Evolutionary conservation across 1,284 basidiomycete genomes (phyloP).

Genomic region (Sphagnurus paluster): DNA sequence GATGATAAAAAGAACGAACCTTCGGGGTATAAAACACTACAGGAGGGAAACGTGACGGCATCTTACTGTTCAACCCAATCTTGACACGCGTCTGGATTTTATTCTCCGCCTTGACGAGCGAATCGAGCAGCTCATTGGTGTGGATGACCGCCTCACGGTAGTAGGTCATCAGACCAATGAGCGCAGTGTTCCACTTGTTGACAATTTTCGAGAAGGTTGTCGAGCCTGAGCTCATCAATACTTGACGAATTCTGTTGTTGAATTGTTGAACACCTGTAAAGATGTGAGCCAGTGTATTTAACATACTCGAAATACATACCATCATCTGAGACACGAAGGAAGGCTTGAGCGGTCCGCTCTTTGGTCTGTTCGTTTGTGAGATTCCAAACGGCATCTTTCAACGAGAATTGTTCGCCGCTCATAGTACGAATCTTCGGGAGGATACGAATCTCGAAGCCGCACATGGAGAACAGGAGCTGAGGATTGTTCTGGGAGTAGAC

Average conservation of each 20-base stretch:
- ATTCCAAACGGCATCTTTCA: constrained; percentile 98
- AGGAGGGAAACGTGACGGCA: constrained; percentile 98
- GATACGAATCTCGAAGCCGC: constrained; percentile 96
- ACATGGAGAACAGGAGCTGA: constrained; percentile 98
- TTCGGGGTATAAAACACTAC: constrained; percentile 97
- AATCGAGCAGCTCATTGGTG: constrained; percentile 93
- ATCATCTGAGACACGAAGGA: constrained; percentile 95
- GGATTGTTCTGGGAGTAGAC: constrained; percentile 99
- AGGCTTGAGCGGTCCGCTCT: constrained; percentile 96
- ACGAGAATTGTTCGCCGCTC: constrained; percentile 93
- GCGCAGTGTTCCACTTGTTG: constrained; percentile 98
- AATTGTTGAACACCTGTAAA: constrained; percentile 85
- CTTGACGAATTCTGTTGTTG: constrained; percentile 95
- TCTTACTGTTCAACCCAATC: constrained; percentile 98
- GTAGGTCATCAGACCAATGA: constrained; percentile 96
- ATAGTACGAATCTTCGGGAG: constrained; percentile 93
- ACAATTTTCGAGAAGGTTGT: constrained; percentile 99
- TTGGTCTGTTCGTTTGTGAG: constrained; percentile 95
- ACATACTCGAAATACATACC: constrained; percentile 38
- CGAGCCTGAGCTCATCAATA: constrained; percentile 98
- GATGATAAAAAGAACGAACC: constrained; percentile 35
- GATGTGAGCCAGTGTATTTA: constrained; percentile 20
- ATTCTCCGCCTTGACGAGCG: constrained; percentile 96
- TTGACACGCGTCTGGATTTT: constrained; percentile 99
- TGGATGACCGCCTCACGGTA: constrained; percentile 99